Base-by-base conservation (phyloP, 371 early-diverging fungal genomes). In the Gilbertella persicaria region DNA sequence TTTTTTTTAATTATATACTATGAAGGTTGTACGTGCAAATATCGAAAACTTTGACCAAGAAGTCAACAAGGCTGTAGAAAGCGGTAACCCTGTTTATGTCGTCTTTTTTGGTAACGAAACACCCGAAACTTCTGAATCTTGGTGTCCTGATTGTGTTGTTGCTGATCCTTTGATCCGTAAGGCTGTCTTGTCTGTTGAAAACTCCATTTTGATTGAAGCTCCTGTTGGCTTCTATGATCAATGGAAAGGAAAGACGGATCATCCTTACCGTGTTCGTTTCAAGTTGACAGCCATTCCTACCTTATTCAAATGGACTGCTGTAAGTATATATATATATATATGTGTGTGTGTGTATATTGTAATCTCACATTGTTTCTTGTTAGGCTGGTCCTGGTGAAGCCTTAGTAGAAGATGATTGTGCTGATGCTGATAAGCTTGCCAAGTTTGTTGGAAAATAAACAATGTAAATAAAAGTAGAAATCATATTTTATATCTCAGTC, bases 121-220 rank as follows among this genome's bases (percentile, higher is more conserved):
- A 2, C 53, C 66, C 9, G 71, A 70, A 44, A 81, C 80, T 10
- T 68, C 73, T 35, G 71, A 75, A 66, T 81, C 80, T 17, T 84
- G 84, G 84, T 84, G 84, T 62, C 82, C 82, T 35, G 83, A 83
- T 59, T 83, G 83, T 53, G 80, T 59, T 17, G 57, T 70, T 64
- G 81, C 81, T 44, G 80, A 75, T 46, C 84, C 84, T 24, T 48
- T 80, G 21, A 59, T 84, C 29, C 67, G 76, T 46, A 72, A 76
- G 47, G 60, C 69, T 9, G 43, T 82, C 26, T 42, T 66, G 17
- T 49, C 72, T 45, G 64, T 74, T 16, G 43, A 69, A 35, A 41
- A 75, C 45, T 66, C 71, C 26, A 67, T 79, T 20, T 54, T 81
- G 12, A 47, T 84, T 16, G 80, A 82, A 44, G 80, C 69, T 17